Percentiles rank a stretch among this genome's conserved stretches.
These are phyloP conservation scores for Globisporangium viniferum DNA, from an alignment of 352 stramenopile genomes.

Conservation along the genomic window DNA sequence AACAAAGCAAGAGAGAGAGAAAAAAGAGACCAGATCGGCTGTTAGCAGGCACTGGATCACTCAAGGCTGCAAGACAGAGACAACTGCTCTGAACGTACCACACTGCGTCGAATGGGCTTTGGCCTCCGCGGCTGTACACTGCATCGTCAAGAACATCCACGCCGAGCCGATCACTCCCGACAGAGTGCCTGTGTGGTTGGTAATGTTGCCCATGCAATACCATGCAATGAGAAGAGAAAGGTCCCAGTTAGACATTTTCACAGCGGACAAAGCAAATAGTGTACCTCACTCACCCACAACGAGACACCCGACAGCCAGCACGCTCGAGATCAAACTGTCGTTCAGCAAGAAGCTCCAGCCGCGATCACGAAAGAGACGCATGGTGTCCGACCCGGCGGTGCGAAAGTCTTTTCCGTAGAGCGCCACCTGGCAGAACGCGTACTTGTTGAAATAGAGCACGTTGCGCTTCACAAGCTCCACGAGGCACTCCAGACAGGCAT, in stretches of 20 bases:
- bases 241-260: background rate
- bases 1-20: slow-evolving; percentile 1
- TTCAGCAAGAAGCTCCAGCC: slow-evolving; percentile 80
- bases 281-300: slow-evolving; percentile 56
- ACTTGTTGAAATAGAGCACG: slow-evolving; percentile 87
- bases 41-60: background rate
- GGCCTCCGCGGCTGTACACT: slow-evolving; percentile 55
- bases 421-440: slow-evolving; percentile 80
- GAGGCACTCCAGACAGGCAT: slow-evolving; percentile 82
- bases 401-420: slow-evolving; percentile 86
- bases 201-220: background rate
- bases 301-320: slow-evolving; percentile 70
- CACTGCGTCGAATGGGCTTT: slow-evolving; percentile 40
- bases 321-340: slow-evolving; percentile 74
- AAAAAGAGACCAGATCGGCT: background rate
- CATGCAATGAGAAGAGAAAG: slow-evolving; percentile 10
- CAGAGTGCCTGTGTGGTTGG: slow-evolving; percentile 37
- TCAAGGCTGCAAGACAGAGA: background rate
- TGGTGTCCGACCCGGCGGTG: slow-evolving; percentile 67
- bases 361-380: slow-evolving; percentile 77
- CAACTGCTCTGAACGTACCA: slow-evolving; percentile 35
- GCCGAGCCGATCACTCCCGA: slow-evolving; percentile 71
- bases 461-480: slow-evolving; percentile 68
- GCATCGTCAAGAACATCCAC: slow-evolving; percentile 68
- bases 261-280: background rate